Conservation (phyloP, 345 rosid species). For the Camelina sativa region DNA sequence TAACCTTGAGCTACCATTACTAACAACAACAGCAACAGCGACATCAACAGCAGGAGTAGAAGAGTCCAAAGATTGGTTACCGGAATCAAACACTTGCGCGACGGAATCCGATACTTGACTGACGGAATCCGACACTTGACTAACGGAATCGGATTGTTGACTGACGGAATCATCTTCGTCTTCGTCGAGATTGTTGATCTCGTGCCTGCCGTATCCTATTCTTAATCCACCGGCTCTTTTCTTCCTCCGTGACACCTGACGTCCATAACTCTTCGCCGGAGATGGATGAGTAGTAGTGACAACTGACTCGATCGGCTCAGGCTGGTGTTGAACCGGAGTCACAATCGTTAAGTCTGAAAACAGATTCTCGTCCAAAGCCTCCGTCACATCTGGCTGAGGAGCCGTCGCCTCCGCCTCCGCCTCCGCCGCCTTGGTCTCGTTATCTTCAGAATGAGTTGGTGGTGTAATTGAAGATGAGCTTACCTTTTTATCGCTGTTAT, state of each 20-base stretch:
- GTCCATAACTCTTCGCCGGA: conserved; percentile 37
- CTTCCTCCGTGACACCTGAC: conserved; percentile 77
- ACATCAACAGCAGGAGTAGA: conserved; percentile 2
- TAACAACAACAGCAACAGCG: conserved; percentile 18
- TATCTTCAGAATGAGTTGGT: conserved; percentile 28
- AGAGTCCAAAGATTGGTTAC: conserved; percentile 1
- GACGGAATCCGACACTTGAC: conserved; percentile 36
- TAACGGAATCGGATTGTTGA: conserved; percentile 38
- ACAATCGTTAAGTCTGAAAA: conserved; percentile 80
- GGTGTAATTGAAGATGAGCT: conserved; percentile 20
- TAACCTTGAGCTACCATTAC: conserved; percentile 34
- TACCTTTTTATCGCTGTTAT: conserved; percentile 13
- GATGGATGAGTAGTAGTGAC: conserved; percentile 39
- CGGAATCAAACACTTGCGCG: conserved; percentile 29
- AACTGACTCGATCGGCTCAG: conserved; percentile 20
- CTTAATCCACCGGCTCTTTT: conserved; percentile 69
- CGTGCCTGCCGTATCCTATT: conserved; percentile 74
- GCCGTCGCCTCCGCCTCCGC: conserved; percentile 17
- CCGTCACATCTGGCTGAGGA: conserved; percentile 22
- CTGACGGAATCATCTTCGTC: conserved; percentile 46
- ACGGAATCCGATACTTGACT: conserved; percentile 34
- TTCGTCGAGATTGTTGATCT: conserved; percentile 29
- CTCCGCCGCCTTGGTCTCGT: conserved; percentile 27
- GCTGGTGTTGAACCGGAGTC: conserved; percentile 41
- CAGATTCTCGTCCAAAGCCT: conserved; percentile 79